phyloP scores from a whole-genome alignment of 768 basidiomycete species.

The Naematelia aurantialba region DNA sequence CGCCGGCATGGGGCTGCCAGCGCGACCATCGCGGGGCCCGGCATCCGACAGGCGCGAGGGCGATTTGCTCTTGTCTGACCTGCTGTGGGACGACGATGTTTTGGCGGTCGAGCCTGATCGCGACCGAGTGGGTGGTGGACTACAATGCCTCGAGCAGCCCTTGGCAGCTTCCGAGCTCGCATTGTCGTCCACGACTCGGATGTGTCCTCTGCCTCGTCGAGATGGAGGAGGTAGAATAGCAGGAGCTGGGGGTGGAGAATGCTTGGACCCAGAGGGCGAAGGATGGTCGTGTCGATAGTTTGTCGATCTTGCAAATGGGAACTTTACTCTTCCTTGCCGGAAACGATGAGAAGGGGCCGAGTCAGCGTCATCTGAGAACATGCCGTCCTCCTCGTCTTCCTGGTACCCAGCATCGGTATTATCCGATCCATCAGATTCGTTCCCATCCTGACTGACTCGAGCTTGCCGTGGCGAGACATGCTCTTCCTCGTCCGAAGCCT shows the following conservation, averaged over 20 bases:
- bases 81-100: conserved; percentile 13
- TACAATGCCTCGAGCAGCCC: conserved; percentile 28
- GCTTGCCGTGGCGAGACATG: too few relatives aligned
- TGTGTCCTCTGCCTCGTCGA: conserved; percentile 31
- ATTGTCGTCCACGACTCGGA: conserved; percentile 22
- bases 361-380: conserved; percentile 22
- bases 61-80: conserved; percentile 10
- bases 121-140: conserved; percentile 28
- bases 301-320: conserved; percentile 36
- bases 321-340: conserved; percentile 8
- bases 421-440: too few relatives aligned
- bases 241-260: conserved; percentile 24
- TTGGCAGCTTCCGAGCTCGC: conserved; percentile 14
- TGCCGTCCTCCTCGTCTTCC: conserved; percentile 36
- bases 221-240: conserved; percentile 30
- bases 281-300: conserved; percentile 21
- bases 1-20: conserved; percentile 35
- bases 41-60: conserved; percentile 26
- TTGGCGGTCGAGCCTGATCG: conserved; percentile 16
- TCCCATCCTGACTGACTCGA: too few relatives aligned
- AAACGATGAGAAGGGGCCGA: conserved; percentile 5
- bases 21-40: conserved; percentile 25
- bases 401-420: conserved; percentile 24
- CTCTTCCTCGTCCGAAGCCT: conserved; percentile 17
- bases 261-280: too few relatives aligned